These are phyloP conservation scores for Linum tenue DNA, from an alignment of 345 rosid genomes.

Conservation along the genomic window DNA sequence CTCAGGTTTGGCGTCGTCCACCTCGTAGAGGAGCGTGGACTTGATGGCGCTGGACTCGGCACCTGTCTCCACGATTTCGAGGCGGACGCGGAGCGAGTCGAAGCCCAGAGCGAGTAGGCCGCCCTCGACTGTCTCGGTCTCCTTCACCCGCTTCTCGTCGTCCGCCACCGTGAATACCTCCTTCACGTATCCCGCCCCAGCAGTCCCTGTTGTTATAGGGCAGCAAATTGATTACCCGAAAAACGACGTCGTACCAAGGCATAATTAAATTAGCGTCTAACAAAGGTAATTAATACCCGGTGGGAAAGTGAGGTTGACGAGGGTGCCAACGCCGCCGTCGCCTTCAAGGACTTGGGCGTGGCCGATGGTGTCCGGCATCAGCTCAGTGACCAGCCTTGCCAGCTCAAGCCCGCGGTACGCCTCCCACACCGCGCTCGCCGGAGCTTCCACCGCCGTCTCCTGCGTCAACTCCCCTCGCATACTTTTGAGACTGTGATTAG, in stretches of 20 bases:
- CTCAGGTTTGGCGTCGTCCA: constrained; percentile 21
- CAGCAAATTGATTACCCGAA: not conserved
- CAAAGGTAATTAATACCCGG: constrained; percentile 16
- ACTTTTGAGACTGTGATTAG: too few relatives aligned
- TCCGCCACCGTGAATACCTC: constrained; percentile 25
- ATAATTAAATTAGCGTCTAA: not conserved
- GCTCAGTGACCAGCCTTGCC: constrained; percentile 17
- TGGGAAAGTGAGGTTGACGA: constrained; percentile 20
- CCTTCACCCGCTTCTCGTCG: constrained; percentile 30
- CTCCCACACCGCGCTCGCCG: constrained; percentile 22
- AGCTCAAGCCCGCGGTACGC: constrained; percentile 24
- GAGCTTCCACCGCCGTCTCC: constrained; percentile 17
- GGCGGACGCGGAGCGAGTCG: constrained; percentile 6
- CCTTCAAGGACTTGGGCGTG: constrained; percentile 23
- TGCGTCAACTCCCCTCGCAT: constrained; percentile 15
- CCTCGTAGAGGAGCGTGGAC: constrained; percentile 24
- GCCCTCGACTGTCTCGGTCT: constrained; percentile 29
- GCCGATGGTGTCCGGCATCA: constrained; percentile 21
- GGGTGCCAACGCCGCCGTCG: constrained; percentile 35
- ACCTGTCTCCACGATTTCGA: constrained; percentile 36
- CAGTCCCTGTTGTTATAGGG: constrained; percentile 14
- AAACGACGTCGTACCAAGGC: not conserved
- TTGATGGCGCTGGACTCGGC: constrained; percentile 15
- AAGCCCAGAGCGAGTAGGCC: constrained; percentile 23
- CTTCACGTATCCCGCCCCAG: constrained; percentile 22